Evolutionary conservation across 768 basidiomycete genomes (phyloP).

Genomic region (Phylloporus arenicola): DNA sequence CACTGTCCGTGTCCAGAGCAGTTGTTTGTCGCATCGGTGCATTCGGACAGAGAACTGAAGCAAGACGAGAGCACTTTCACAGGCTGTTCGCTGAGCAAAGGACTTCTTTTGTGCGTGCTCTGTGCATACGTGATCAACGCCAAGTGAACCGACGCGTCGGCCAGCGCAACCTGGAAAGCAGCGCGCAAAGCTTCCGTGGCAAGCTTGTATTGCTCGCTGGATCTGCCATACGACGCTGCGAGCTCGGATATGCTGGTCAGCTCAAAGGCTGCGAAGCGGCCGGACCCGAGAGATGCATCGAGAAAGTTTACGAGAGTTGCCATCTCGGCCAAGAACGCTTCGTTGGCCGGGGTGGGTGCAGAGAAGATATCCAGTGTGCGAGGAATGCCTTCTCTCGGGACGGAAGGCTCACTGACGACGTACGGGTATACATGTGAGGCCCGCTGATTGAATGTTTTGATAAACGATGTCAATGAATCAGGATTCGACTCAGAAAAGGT

Average conservation of each 20-base stretch:
- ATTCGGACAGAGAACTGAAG: slow-evolving; percentile 48
- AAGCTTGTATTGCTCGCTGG: slow-evolving; percentile 50
- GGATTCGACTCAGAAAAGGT: slow-evolving; percentile 30
- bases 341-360: slow-evolving; percentile 34
- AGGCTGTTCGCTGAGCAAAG: slow-evolving; percentile 43
- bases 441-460: slow-evolving; percentile 53
- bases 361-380: slow-evolving; percentile 40
- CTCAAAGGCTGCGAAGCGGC: slow-evolving; percentile 60
- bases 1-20: slow-evolving; percentile 75
- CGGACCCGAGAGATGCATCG: slow-evolving; percentile 28
- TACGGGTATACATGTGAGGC: slow-evolving; percentile 55
- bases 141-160: slow-evolving; percentile 37
- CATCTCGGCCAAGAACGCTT: slow-evolving; percentile 38
- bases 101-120: slow-evolving; percentile 34
- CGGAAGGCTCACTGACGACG: slow-evolving; percentile 39
- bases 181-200: slow-evolving; percentile 44
- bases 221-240: slow-evolving; percentile 40
- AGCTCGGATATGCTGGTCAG: slow-evolving; percentile 48
- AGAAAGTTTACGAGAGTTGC: slow-evolving; percentile 51
- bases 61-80: slow-evolving; percentile 60
- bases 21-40: slow-evolving; percentile 53
- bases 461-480: slow-evolving; percentile 42
- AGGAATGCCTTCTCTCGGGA: slow-evolving; percentile 27
- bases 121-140: slow-evolving; percentile 50
- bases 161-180: slow-evolving; percentile 41